Evolutionary conservation across 331 rosid genomes (phyloP), one percentile per base, ranked within the genome.

Genomic region (Telfairia occidentalis): DNA sequence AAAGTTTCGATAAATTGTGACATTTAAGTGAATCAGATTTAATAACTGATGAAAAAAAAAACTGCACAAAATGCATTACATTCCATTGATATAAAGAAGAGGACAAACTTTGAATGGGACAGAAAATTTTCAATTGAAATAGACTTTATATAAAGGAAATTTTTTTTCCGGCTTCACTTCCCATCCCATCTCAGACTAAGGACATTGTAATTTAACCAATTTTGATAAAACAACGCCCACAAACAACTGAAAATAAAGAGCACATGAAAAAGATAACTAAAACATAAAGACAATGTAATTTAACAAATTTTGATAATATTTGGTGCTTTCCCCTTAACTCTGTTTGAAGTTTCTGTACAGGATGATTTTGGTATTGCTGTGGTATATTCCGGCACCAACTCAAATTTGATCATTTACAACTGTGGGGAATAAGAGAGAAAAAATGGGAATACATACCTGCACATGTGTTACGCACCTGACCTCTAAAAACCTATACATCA

Each of bases 401-500:
- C 73, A 23, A 66, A 66, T 40, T 66, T 23, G 52, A 38, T 38
- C 73, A 66, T 66, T 66, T 23, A 66, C 73, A 66, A 66, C 73
- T 23, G 73, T 53, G 19, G 53, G 7, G 43, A 1, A 15, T 40
- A 40, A 42, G 50, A 23, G 8, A 40, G n/a, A 37, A 37, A 37
- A 48, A 63, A 63, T 35, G 2, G 28, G 73, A 71, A 71, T 71
- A 71, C 59, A 71, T 46, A 48, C 53, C 28, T 18, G 59, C 42
- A 67, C 28, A 48, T 46, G 40, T 15, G 46, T 28, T 2, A 42
- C 74, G 74, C 74, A 43, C 23, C 74, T 43, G 37, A 70, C 40
- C 59, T 45, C 75, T 71, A 71, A 16, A 46, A 64, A 48, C 75
- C 58, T 71, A 28, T 71, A 71, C 75, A 70, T 3, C 75, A 69